Conservation (phyloP, 805 yeast species). For the Clavispora carvajalis region DNA sequence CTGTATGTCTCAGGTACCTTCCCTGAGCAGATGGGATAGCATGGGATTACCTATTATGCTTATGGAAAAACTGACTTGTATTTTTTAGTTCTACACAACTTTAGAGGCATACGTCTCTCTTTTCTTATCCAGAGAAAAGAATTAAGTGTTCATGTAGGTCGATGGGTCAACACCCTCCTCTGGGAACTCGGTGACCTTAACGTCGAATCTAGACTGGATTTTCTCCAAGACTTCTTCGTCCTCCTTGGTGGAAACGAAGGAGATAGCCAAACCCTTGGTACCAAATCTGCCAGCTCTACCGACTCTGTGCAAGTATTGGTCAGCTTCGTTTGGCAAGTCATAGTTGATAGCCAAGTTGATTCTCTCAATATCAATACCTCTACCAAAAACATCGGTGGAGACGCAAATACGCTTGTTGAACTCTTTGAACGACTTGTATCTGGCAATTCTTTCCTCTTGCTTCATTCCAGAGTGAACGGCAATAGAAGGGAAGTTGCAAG, state of each 20-base stretch:
- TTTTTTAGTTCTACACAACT: background rate
- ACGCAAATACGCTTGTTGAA: conserved; percentile 98
- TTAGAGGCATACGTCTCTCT: background rate
- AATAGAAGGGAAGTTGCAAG: conserved; percentile 93
- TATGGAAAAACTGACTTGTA: too few species aligned
- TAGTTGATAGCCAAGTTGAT: conserved; percentile 96
- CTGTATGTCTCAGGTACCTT: conserved; percentile 5
- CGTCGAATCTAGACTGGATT: conserved; percentile 97
- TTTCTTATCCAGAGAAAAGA: conserved; percentile 1
- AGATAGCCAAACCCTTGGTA: conserved; percentile 95
- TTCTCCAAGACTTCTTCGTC: conserved; percentile 87
- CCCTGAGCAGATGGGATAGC: too few species aligned
- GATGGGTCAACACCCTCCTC: conserved; percentile 97
- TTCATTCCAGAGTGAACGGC: conserved; percentile 94
- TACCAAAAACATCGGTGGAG: conserved; percentile 96
- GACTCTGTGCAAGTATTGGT: conserved; percentile 97
- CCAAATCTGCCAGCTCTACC: conserved; percentile 99
- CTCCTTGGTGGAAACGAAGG: conserved; percentile 78
- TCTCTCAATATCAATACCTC: conserved; percentile 99
- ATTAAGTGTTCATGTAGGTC: conserved; percentile 90
- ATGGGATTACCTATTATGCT: too few species aligned
- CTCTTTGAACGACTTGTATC: conserved; percentile 94
- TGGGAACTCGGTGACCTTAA: conserved; percentile 90
- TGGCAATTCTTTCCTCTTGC: conserved; percentile 96
- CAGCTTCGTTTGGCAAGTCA: conserved; percentile 94